Percentiles rank a stretch among this genome's conserved stretches.
These are phyloP conservation scores for Didymella segeticola DNA, from an alignment of 2,329 filamentous ascomycete species.

Conservation along the genomic window DNA sequence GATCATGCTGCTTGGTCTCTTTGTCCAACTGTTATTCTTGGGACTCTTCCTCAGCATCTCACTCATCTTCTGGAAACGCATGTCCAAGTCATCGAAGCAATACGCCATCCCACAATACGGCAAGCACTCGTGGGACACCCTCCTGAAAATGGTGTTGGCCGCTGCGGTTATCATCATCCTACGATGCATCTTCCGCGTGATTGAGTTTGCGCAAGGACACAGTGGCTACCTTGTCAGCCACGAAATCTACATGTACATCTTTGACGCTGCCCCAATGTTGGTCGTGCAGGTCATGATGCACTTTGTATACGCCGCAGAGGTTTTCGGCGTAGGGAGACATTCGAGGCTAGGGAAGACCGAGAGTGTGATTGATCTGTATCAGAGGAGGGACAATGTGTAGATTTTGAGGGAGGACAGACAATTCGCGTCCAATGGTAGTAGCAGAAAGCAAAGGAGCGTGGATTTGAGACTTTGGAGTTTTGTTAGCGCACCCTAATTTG, in stretches of 20 bases:
- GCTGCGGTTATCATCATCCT: slow-evolving; percentile 57
- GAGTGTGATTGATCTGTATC: slow-evolving; percentile 27
- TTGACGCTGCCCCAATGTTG: slow-evolving; percentile 55
- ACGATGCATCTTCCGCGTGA: slow-evolving; percentile 56
- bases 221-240: slow-evolving; percentile 53
- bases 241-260: slow-evolving; percentile 55
- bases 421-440: too few species aligned
- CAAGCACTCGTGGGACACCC: slow-evolving; percentile 45
- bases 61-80: slow-evolving; percentile 30
- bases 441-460: neutral
- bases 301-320: slow-evolving; percentile 25
- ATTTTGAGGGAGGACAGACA: neutral
- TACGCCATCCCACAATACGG: slow-evolving; percentile 32
- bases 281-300: slow-evolving; percentile 48
- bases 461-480: neutral
- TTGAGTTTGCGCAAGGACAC: slow-evolving; percentile 56
- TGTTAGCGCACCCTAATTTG: neutral
- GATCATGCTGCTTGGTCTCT: slow-evolving; percentile 34
- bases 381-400: slow-evolving; percentile 19
- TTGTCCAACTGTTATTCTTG: slow-evolving; percentile 34
- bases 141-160: slow-evolving; percentile 53
- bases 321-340: slow-evolving; percentile 21
- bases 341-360: slow-evolving; percentile 23
- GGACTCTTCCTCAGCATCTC: slow-evolving; percentile 32
- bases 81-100: slow-evolving; percentile 22